Evolutionary conservation across 352 stramenopile genomes (phyloP).

Genomic region (Phytophthora palmivora): DNA sequence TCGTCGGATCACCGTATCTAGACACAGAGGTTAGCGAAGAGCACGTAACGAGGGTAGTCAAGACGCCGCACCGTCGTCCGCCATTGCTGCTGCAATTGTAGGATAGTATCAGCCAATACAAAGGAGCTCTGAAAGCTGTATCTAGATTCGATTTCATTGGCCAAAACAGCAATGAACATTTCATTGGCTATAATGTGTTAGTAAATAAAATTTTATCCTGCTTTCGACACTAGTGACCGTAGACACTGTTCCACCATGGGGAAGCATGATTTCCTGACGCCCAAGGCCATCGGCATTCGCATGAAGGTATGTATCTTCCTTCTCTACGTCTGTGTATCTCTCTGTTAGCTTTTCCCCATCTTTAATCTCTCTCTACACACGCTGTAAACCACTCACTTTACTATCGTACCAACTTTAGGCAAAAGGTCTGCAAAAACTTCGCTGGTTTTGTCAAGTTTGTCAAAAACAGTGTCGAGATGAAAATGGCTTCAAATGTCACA

Average conservation of each 20-base stretch:
- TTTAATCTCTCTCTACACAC: background rate
- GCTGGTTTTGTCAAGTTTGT: slow-evolving; percentile 99
- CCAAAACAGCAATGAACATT: too few relatives aligned
- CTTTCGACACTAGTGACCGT: too few relatives aligned
- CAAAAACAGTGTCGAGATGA: slow-evolving; percentile 99
- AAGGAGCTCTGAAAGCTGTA: too few relatives aligned
- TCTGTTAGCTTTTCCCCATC: background rate
- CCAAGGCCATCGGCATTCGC: slow-evolving; percentile 87
- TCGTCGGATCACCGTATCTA: slow-evolving; percentile 74
- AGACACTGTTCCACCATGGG: slow-evolving; percentile 50
- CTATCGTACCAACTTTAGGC: slow-evolving; percentile 49
- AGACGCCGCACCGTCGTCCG: slow-evolving; percentile 60
- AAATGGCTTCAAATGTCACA: slow-evolving; percentile 99
- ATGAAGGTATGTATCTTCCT: slow-evolving; percentile 67
- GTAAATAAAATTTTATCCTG: too few relatives aligned
- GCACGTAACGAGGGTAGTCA: slow-evolving; percentile 1
- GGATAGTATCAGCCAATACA: too few relatives aligned
- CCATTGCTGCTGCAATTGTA: too few relatives aligned
- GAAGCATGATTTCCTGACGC: slow-evolving; percentile 87
- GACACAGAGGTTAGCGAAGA: background rate
- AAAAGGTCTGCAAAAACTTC: slow-evolving; percentile 98
- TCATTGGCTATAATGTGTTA: too few relatives aligned
- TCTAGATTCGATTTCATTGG: too few relatives aligned
- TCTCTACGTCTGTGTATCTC: background rate
- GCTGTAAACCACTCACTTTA: slow-evolving; percentile 12